Evolutionary conservation across 208 protist genomes (phyloP).

Genomic region (Leptomonas seymouri): DNA sequence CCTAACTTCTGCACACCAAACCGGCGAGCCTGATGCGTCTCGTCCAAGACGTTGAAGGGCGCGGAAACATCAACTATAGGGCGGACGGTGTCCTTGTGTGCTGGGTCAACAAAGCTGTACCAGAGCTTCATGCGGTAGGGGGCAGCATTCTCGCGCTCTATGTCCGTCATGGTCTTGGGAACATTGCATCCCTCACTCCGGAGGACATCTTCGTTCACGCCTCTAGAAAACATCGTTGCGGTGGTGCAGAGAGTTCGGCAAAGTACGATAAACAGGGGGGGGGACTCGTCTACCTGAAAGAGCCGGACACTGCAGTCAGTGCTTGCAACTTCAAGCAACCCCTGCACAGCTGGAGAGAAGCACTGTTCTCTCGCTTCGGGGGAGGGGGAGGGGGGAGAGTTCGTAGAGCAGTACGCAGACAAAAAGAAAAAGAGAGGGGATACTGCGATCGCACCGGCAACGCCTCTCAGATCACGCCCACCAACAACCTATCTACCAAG

Average conservation of each 20-base stretch:
- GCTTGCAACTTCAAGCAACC: too few species aligned
- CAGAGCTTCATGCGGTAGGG: slow-evolving; percentile 65
- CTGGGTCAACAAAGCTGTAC: slow-evolving; percentile 62
- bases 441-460: too few species aligned
- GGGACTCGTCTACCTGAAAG: not conserved
- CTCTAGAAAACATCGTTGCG: slow-evolving; percentile 62
- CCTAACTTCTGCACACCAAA: slow-evolving; percentile 71
- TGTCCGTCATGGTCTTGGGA: slow-evolving; percentile 27
- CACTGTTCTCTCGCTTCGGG: too few species aligned
- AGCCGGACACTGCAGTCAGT: too few species aligned
- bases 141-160: slow-evolving; percentile 34
- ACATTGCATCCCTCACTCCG: slow-evolving; percentile 63
- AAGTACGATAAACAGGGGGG: not conserved
- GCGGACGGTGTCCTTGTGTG: slow-evolving; percentile 33
- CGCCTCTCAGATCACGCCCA: too few species aligned
- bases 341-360: too few species aligned
- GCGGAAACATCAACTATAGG: slow-evolving; percentile 78
- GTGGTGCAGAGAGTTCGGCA: too few species aligned
- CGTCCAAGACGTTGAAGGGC: slow-evolving; percentile 79
- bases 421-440: too few species aligned
- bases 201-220: slow-evolving; percentile 56
- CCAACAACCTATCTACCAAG: too few species aligned
- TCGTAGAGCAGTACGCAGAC: too few species aligned
- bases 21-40: slow-evolving; percentile 74
- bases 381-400: too few species aligned